phyloP scores from a whole-genome alignment of 2,329 filamentous ascomycete species.

The Juglanconis juglandina region DNA sequence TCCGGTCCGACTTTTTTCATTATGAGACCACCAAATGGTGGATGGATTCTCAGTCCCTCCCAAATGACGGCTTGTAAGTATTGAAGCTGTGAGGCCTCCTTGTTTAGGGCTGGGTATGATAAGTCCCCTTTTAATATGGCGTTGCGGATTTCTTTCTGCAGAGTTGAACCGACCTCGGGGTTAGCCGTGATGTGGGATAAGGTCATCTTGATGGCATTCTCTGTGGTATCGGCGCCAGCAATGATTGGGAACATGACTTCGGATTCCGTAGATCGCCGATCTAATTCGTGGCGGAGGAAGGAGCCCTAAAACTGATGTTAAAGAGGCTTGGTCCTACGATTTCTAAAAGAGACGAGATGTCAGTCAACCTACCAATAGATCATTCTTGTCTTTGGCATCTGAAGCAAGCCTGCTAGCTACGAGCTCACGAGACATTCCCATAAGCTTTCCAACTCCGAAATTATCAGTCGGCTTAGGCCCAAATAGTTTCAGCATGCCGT shows the following conservation, averaged over 20 bases:
- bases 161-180: conserved; percentile 1
- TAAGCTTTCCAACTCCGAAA: conserved; percentile 16
- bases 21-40: conserved; percentile 17
- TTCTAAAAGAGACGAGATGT: neutral
- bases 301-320: conserved; percentile 1
- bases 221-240: conserved; percentile 23
- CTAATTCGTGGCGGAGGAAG: conserved; percentile 11
- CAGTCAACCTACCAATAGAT: conserved; percentile 2
- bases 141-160: conserved; percentile 16
- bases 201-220: conserved; percentile 19
- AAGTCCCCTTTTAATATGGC: conserved; percentile 6
- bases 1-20: conserved; percentile 17
- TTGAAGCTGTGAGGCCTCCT: conserved; percentile 16
- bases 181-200: conserved; percentile 17
- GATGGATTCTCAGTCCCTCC: conserved; percentile 21
- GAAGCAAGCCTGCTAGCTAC: conserved; percentile 3
- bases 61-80: conserved; percentile 24
- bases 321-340: neutral
- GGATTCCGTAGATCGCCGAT: conserved; percentile 8
- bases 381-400: conserved; percentile 11
- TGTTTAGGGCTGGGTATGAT: conserved; percentile 10
- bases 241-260: conserved; percentile 21
- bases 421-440: conserved; percentile 14
- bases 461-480: conserved; percentile 18
- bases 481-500: conserved; percentile 11